Base-by-base conservation (phyloP, 805 yeast species). In the Myxozyma mucilagina region DNA sequence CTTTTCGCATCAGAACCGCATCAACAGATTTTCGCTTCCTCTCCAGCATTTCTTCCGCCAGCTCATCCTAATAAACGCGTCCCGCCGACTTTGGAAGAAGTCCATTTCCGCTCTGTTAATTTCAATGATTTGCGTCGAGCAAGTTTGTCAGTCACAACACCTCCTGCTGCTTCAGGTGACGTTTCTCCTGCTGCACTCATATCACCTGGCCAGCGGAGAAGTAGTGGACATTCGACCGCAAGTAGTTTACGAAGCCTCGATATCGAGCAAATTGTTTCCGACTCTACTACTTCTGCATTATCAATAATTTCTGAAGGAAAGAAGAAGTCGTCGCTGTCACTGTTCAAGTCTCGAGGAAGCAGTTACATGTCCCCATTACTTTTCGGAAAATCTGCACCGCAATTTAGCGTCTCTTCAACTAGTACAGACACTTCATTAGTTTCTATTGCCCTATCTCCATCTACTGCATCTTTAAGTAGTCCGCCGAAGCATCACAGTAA, bases 21-120 rank as follows among this genome's bases (percentile, higher is more conserved):
- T 35, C 29, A 24, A 24, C 29, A 24, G 4, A 42, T 52, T 14
- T 10, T 43, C 2, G 49, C 56, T 20, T 45, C 52, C 20, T 29
- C 58, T 8, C 39, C 32, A 14, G 14, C 24, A 31, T 13, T 43
- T n/a, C 11, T 13, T 9, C 43, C 32, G 16, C 47, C 9, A 16
- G 14, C 31, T n/a, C 24, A 31, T 13, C 20, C 52, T 18, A 31
- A 32, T 35, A 45, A n/a, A 29, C 52, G 36, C 43, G 36, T n/a
- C 34, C 50, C n/a, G 42, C 43, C 18, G 11, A 14, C 43, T 10
- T 18, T 8, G 16, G 32, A 39, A 14, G 53, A 24, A 32, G 39
- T 55, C 41, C 50, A 55, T 6, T 55, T 55, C 45, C 58, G 58
- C 29, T 29, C 58, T n/a, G 58, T 55, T 32, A 47, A 55, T 34